Evolutionary conservation across 225 moss, liverwort and hornwort genomes (phyloP).

Genomic region (Asterella californica): DNA sequence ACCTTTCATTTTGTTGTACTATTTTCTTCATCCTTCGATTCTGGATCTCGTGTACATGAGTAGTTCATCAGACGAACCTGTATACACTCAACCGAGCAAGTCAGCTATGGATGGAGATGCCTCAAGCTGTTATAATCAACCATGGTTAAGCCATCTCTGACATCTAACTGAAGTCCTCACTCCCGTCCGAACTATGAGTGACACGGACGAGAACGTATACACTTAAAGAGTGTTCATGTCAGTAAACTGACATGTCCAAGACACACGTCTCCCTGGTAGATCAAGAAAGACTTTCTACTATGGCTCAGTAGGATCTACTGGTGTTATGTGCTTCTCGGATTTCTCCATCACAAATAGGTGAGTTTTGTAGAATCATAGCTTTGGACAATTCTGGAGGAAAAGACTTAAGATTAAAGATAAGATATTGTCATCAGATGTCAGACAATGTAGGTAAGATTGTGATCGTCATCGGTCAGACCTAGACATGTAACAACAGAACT

Average conservation of each 20-base stretch:
- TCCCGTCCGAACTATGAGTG: not conserved
- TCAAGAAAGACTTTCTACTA: not conserved
- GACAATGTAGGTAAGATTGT: constrained; percentile 16
- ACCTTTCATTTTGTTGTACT: constrained; percentile 10
- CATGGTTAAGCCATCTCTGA: not conserved
- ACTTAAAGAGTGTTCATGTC: not conserved
- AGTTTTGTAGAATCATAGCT: not conserved
- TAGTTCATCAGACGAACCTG: not conserved
- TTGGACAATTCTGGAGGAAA: no score
- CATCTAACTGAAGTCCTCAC: constrained; percentile 19
- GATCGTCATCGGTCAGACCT: constrained; percentile 4
- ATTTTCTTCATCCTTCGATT: constrained; percentile 7
- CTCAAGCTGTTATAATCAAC: constrained; percentile 7
- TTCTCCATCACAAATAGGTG: constrained; percentile 7
- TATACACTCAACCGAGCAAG: not conserved
- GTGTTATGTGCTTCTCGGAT: not conserved
- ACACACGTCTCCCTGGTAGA: no score
- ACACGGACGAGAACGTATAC: no score
- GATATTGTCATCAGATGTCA: constrained; percentile 6
- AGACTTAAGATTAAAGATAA: not conserved
- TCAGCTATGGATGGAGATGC: constrained; percentile 17
- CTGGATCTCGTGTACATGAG: not conserved
- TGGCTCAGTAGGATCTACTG: constrained; percentile 9
- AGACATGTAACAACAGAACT: no score
- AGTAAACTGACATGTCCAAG: no score